phyloP scores from a whole-genome alignment of 768 basidiomycete species.

The Phylloporus rhodoxanthus region DNA sequence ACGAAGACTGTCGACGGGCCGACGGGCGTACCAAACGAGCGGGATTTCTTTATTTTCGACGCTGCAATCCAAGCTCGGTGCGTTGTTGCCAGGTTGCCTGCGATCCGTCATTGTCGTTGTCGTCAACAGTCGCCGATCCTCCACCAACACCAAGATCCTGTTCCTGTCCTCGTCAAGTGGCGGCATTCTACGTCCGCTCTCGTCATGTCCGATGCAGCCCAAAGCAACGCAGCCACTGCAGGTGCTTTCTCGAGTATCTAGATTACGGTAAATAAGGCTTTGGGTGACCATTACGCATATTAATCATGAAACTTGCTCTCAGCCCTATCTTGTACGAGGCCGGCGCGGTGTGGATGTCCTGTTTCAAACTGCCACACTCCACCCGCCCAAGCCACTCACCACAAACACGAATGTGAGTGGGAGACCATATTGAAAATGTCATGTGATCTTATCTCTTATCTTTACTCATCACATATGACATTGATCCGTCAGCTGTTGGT shows the following conservation, averaged over 20 bases:
- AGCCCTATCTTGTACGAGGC: too few relatives aligned
- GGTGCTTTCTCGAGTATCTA: background rate
- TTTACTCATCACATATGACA: too few relatives aligned
- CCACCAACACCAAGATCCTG: background rate
- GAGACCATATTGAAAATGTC: too few relatives aligned
- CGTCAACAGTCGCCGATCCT: slow-evolving; percentile 25
- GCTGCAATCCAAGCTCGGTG: slow-evolving; percentile 88
- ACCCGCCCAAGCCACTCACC: too few relatives aligned
- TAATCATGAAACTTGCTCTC: too few relatives aligned
- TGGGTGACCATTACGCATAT: too few relatives aligned
- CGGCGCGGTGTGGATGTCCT: too few relatives aligned
- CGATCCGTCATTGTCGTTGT: background rate
- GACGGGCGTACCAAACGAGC: slow-evolving; percentile 57
- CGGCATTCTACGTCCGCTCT: background rate
- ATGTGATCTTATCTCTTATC: too few relatives aligned
- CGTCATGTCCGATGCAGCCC: background rate
- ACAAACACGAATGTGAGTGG: too few relatives aligned
- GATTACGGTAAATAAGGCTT: too few relatives aligned
- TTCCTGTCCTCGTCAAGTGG: background rate
- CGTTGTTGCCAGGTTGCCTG: slow-evolving; percentile 15
- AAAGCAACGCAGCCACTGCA: background rate
- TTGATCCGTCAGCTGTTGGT: too few relatives aligned
- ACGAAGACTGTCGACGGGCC: slow-evolving; percentile 47
- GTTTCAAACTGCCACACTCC: too few relatives aligned
- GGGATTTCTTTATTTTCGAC: slow-evolving; percentile 91